Evolutionary conservation across 768 basidiomycete species (phyloP).

Genomic region (Amanita pseudoporphyria): DNA sequence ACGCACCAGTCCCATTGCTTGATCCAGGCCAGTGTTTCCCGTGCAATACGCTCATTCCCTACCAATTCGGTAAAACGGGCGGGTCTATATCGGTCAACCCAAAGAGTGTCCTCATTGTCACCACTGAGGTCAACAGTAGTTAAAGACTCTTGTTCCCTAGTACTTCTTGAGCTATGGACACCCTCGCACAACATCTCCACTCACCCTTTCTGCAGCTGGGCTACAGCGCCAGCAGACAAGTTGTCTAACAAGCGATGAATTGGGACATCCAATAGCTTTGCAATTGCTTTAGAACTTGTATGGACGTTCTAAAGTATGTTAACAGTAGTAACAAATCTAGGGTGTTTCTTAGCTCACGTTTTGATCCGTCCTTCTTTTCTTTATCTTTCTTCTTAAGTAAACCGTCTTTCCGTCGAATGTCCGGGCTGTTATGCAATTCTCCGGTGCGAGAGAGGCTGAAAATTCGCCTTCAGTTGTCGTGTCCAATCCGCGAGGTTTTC

Average conservation of each 20-base stretch:
- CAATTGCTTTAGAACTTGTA: conserved; percentile 4
- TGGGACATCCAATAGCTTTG: conserved; percentile 63
- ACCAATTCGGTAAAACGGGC: conserved; percentile 82
- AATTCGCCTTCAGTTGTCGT: neutral
- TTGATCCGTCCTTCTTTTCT: conserved; percentile 7
- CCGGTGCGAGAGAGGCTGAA: neutral
- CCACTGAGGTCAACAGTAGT: neutral
- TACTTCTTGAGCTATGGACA: too few species aligned
- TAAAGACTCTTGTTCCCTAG: conserved; percentile 1
- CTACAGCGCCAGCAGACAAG: conserved; percentile 38
- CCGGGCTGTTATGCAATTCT: neutral
- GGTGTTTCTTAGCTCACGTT: neutral
- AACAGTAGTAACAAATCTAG: neutral
- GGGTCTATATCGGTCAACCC: conserved; percentile 94
- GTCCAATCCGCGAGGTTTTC: neutral
- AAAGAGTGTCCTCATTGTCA: conserved; percentile 45
- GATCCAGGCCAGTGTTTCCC: conserved; percentile 89
- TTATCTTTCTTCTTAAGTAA: conserved; percentile 37
- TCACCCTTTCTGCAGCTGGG: conserved; percentile 28
- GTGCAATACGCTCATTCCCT: conserved; percentile 91
- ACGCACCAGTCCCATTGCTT: conserved; percentile 99
- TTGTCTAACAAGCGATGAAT: conserved; percentile 69
- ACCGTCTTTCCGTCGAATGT: conserved; percentile 49
- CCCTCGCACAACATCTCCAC: conserved; percentile 9
- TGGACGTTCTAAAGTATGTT: neutral